Evolutionary conservation across 2,329 filamentous ascomycete species (phyloP).

Genomic region (Paecilomyces sp.): DNA sequence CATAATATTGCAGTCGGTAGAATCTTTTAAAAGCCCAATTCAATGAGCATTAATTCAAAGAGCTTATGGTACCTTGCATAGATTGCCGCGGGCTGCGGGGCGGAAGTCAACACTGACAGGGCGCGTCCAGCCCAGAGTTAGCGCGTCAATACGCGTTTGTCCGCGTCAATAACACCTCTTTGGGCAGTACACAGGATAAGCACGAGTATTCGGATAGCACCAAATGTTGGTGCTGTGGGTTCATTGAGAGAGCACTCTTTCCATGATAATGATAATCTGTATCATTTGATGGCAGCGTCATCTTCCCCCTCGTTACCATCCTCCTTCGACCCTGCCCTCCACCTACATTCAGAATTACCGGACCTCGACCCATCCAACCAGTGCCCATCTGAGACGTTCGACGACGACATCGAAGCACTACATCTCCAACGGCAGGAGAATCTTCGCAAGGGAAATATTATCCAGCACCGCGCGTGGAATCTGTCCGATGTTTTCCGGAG

Average conservation of each 20-base stretch:
- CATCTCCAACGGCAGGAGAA: conserved; percentile 25
- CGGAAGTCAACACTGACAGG: not conserved
- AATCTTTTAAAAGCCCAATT: not conserved
- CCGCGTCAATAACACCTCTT: not conserved
- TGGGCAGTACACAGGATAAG: not conserved
- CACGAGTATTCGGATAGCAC: not conserved
- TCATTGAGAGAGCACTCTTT: not conserved
- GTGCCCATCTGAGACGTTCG: conserved; percentile 24
- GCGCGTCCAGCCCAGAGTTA: not conserved
- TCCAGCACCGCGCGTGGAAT: conserved; percentile 37
- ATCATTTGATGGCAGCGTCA: conserved; percentile 8
- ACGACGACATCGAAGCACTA: conserved; percentile 35
- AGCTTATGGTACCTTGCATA: not conserved
- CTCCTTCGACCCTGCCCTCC: conserved; percentile 46
- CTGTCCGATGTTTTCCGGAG: conserved; percentile 36
- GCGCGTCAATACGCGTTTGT: not conserved
- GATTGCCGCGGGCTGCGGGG: not conserved
- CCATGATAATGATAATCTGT: not conserved
- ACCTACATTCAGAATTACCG: conserved; percentile 41
- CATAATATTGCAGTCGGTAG: too few relatives aligned
- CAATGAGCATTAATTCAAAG: not conserved
- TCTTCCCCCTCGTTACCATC: conserved; percentile 33
- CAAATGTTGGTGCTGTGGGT: not conserved
- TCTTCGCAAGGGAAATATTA: conserved; percentile 30
- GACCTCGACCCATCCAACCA: conserved; percentile 11